Percentiles rank a stretch among this genome's conserved stretches.
Evolutionary conservation across 352 stramenopile genomes (phyloP).

Genomic region (Saprolegnia diclina): DNA sequence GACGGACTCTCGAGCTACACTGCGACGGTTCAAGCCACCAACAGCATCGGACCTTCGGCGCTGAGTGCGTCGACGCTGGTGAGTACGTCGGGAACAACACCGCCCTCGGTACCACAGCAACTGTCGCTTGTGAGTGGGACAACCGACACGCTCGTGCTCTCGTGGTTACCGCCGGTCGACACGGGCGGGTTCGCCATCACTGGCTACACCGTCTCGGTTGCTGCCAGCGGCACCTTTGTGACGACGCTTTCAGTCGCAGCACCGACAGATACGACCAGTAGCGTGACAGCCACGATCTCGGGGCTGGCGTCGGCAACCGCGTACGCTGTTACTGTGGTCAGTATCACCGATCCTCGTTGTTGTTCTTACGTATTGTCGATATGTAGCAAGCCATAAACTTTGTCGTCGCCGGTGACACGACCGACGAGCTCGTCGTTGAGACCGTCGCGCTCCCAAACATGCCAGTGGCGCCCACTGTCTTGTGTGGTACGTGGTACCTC

Average conservation of each 20-base stretch:
- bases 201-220: background rate
- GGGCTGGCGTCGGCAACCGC: background rate
- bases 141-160: background rate
- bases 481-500: constrained; percentile 5
- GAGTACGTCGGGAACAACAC: background rate
- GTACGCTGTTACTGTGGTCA: constrained; percentile 11
- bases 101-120: background rate
- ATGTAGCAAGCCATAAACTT: constrained; percentile 15
- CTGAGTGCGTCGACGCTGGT: background rate
- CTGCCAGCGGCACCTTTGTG: background rate
- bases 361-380: background rate
- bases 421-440: background rate
- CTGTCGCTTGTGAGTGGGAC: background rate
- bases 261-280: background rate
- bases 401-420: background rate
- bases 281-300: background rate
- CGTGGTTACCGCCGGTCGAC: constrained; percentile 4
- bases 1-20: background rate
- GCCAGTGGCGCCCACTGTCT: background rate
- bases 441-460: background rate
- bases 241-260: background rate
- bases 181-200: background rate
- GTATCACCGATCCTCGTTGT: background rate
- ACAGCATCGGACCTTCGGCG: background rate
- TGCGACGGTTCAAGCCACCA: background rate